Evolutionary conservation across 208 protist genomes (phyloP).

Genomic region (Trypanosoma rangeli): DNA sequence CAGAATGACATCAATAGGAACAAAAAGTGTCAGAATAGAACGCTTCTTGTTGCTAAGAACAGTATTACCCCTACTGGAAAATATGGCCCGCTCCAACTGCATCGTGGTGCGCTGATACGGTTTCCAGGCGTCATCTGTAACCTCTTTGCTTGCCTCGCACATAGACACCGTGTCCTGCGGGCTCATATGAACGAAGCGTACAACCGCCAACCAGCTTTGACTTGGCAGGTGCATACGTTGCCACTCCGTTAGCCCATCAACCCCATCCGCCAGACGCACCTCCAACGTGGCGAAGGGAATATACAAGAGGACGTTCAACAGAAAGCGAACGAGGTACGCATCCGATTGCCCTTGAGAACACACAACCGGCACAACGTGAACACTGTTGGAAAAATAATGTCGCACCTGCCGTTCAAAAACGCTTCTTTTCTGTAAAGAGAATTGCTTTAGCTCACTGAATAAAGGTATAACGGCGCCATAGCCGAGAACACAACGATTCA

Average conservation of each 20-base stretch:
- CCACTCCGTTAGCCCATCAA: not conserved
- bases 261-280: slow-evolving; percentile 9
- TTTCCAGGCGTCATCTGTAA: not conserved
- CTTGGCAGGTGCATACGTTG: slow-evolving; percentile 3
- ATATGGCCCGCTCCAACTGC: slow-evolving; percentile 1
- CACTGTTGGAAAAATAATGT: slow-evolving; percentile 36
- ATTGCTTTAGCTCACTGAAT: slow-evolving; percentile 18
- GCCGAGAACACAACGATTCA: slow-evolving; percentile 17
- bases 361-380: slow-evolving; percentile 28
- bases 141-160: slow-evolving; percentile 4
- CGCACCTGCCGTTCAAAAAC: slow-evolving; percentile 32
- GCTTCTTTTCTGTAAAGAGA: slow-evolving; percentile 19
- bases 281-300: slow-evolving; percentile 27
- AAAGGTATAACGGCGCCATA: slow-evolving; percentile 16
- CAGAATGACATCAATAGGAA: slow-evolving; percentile 19
- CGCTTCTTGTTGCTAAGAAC: slow-evolving; percentile 8
- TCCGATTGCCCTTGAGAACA: slow-evolving; percentile 14
- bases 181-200: slow-evolving; percentile 14
- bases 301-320: slow-evolving; percentile 21
- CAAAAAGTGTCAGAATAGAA: slow-evolving; percentile 20
- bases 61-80: not conserved
- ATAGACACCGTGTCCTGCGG: not conserved
- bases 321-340: slow-evolving; percentile 15
- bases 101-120: not conserved
- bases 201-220: slow-evolving; percentile 19